Conservation (phyloP, 805 yeast genomes). For the Dipodascus albidus region DNA sequence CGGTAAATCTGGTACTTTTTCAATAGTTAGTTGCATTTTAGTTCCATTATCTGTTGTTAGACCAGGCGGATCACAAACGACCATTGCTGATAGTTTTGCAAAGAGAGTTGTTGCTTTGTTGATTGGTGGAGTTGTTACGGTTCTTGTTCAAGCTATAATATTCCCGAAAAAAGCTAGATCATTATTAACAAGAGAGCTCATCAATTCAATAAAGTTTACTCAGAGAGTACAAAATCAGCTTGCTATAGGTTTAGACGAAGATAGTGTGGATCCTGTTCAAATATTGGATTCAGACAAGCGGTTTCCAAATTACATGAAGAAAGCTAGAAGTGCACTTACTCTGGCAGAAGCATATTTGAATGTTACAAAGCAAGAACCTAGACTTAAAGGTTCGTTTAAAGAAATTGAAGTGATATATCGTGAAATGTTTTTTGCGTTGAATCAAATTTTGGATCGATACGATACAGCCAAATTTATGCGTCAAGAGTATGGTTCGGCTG, state of each 20-base stretch:
- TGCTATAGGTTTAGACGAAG: constrained; percentile 31
- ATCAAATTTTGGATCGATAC: constrained; percentile 36
- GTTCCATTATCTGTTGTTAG: constrained; percentile 35
- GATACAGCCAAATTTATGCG: constrained; percentile 35
- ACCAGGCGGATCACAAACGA: constrained; percentile 28
- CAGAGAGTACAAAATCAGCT: constrained; percentile 29
- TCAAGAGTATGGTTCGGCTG: constrained; percentile 34
- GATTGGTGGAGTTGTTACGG: constrained; percentile 38
- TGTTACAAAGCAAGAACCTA: constrained; percentile 29
- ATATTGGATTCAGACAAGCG: constrained; percentile 24
- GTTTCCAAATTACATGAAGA: constrained; percentile 26
- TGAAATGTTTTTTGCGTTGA: constrained; percentile 35
- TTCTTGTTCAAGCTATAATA: constrained; percentile 33
- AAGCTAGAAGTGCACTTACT: constrained; percentile 29
- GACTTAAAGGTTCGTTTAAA: constrained; percentile 35
- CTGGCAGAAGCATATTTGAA: constrained; percentile 32
- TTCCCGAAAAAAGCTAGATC: constrained; percentile 40
- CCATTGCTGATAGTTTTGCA: constrained; percentile 34
- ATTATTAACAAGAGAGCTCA: constrained; percentile 32
- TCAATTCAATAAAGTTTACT: constrained; percentile 30
- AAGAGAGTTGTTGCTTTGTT: constrained; percentile 40
- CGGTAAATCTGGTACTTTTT: constrained; percentile 40
- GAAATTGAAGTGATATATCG: constrained; percentile 30
- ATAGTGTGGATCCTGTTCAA: constrained; percentile 23
- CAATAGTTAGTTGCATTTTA: constrained; percentile 35